Conservation (phyloP, 2,329 filamentous ascomycete species). For the Paecilomyces sp. region DNA sequence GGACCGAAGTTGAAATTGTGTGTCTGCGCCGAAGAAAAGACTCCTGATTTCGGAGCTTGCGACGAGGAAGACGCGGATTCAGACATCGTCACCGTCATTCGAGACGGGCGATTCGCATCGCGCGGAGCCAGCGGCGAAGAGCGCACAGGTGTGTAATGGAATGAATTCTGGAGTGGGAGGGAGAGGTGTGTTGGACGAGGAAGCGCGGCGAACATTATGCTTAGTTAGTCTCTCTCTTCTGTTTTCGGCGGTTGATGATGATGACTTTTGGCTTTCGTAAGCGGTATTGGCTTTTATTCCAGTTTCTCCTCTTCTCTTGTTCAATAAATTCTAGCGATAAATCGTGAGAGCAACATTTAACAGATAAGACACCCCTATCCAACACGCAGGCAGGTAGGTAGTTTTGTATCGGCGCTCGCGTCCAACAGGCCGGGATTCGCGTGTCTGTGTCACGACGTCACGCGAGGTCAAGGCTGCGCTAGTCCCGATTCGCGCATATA, state of each 20-base stretch:
- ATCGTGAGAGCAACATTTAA: neutral
- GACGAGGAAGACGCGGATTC: neutral
- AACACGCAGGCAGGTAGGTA: neutral
- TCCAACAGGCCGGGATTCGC: neutral
- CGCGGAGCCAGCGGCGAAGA: slow-evolving; percentile 3
- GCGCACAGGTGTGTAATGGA: slow-evolving; percentile 14
- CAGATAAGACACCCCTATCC: neutral
- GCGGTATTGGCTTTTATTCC: neutral
- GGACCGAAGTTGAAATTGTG: neutral
- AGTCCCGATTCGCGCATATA: slow-evolving; percentile 9
- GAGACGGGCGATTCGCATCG: slow-evolving; percentile 1
- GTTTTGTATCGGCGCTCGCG: neutral
- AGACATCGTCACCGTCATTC: neutral
- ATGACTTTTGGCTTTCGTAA: neutral
- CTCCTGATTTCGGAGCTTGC: neutral
- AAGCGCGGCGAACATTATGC: slow-evolving; percentile 24
- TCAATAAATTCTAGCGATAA: neutral
- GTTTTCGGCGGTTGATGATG: neutral
- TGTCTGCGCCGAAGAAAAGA: neutral
- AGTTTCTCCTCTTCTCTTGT: neutral
- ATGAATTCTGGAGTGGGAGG: slow-evolving; percentile 10
- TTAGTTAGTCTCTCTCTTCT: neutral
- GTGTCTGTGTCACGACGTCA: slow-evolving; percentile 1
- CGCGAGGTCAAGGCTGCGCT: slow-evolving; percentile 8
- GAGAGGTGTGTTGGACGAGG: slow-evolving; percentile 8